Base-by-base conservation (phyloP, 2,329 filamentous ascomycete genomes). In the Myriosclerotinia duriaeana region DNA sequence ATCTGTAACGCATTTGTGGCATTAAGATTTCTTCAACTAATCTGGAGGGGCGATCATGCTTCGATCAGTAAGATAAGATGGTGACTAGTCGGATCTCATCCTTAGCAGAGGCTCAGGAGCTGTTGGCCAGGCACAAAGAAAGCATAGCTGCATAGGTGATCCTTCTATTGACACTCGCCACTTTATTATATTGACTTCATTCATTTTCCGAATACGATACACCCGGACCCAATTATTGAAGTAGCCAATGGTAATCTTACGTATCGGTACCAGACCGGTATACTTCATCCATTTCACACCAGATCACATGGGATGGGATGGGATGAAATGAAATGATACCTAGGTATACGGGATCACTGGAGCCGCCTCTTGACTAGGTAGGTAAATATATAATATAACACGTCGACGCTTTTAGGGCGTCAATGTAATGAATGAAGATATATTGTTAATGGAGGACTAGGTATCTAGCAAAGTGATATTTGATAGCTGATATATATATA, bases 161-260 rank as follows among this genome's bases (percentile, higher is more conserved):
- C 40, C 40, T 44, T 8, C 40, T 44, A 46, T 15, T 15, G 26
- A 26, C 7, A 44, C 11, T 14, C 22, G 6, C 14, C 30, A n/a
- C 20, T n/a, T 7, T 22, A n/a, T 11, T 26, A 44, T 46, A 26
- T 26, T 26, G 26, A 26, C 26, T 59, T 36, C 11, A 46, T 14
- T 5, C 20, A 46, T 59, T 59, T 59, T 59, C 56, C 56, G 56
- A 59, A 59, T 59, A 60, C 56, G 56, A 60, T 38, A 22, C 11
- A 17, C 34, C 30, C 20, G 12, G 42, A 36, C 42, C 3, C 44
- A 36, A 17, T 60, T 22, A 17, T 60, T 22, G 17, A 60, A 50
- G 42, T 11, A 60, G 14, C 56, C 56, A 60, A 50, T 50, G 0
- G 26, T 46, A 46, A 26, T 26, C 26, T 26, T 26, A 26, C 26